Evolutionary conservation across 345 rosid species (phyloP), one percentile per base, ranked within the genome.

Genomic region (Populus nigra): DNA sequence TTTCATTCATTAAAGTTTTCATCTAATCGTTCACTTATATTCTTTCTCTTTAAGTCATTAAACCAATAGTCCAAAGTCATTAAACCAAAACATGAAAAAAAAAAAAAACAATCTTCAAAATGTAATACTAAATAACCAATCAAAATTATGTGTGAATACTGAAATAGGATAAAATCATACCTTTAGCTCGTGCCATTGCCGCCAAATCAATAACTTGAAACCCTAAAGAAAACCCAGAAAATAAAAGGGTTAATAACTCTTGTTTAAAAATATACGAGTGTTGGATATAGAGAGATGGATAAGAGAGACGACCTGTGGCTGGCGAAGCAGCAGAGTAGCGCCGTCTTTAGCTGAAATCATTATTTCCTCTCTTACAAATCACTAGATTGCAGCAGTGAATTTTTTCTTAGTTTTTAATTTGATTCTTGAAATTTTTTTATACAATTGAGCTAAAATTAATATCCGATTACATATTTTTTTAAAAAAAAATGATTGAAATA

Each of bases 131-230:
- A 17, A 29, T 7, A 53, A 71, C 23, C 22, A 27, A 15, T 20
- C 49, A 22, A 16, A 12, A 71, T 17, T 27, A 67, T 6, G 23
- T 15, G 20, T 35, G 36, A 16, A 67, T 10, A 36, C 12, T 41
- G 22, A 13, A 11, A 38, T 7, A 50, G 66, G 4, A 4, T 1
- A 68, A 75, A 50, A 66, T 23, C 61, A 41, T 75, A 76, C 84
- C 84, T 77, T 76, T 81, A 11, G 76, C 61, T 7, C 74, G 77
- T 13, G 77, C 77, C 84, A 77, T 81, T 76, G 77, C 77, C 22
- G 45, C 66, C 39, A 57, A 33, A 27, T 29, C 38, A n/a, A 63
- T 23, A 66, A 36, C 67, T 41, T 36, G 68, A 65, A 80, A 61
- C 76, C 73, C 77, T 72, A n/a, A 67, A 25, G 69, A 31, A 35